A percentile compares a stretch with the other conserved stretches of the same genome.
phyloP scores from a whole-genome alignment of 2,329 filamentous ascomycete species.

The Epichloe uncinata region DNA sequence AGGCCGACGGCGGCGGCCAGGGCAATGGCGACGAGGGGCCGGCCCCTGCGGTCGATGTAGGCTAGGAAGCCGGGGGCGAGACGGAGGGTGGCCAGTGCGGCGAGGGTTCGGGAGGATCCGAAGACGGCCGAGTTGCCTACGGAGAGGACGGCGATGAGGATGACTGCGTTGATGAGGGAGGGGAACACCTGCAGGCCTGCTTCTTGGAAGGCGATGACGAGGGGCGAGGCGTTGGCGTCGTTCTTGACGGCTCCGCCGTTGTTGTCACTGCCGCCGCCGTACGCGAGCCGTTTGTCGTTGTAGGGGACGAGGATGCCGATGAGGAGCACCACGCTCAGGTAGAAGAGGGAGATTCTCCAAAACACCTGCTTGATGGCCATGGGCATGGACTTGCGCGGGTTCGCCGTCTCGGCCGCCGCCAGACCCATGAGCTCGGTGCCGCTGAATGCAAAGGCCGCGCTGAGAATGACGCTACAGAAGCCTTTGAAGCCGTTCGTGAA shows the following conservation, averaged over 20 bases:
- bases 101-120: conserved; percentile 73
- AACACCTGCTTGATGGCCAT: conserved; percentile 14
- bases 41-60: conserved; percentile 66
- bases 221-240: conserved; percentile 5
- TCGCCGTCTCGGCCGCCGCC: conserved; percentile 12
- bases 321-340: conserved; percentile 11
- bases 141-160: conserved; percentile 33
- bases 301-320: conserved; percentile 11
- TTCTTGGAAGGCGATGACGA: conserved; percentile 7
- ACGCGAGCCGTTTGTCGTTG: conserved; percentile 9
- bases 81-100: conserved; percentile 67
- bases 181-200: conserved; percentile 6
- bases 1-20: conserved; percentile 52
- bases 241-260: background rate
- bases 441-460: conserved; percentile 10
- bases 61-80: conserved; percentile 30
- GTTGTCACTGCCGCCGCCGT: background rate
- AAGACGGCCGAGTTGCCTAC: conserved; percentile 81
- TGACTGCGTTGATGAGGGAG: conserved; percentile 37
- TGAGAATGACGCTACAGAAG: conserved; percentile 11
- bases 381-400: conserved; percentile 13
- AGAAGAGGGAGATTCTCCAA: conserved; percentile 13
- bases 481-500: conserved; percentile 14
- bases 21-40: conserved; percentile 55
- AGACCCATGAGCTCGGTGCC: conserved; percentile 14